Evolutionary conservation across 179 eudicot genomes (phyloP).

Genomic region (Actinidia arguta): DNA sequence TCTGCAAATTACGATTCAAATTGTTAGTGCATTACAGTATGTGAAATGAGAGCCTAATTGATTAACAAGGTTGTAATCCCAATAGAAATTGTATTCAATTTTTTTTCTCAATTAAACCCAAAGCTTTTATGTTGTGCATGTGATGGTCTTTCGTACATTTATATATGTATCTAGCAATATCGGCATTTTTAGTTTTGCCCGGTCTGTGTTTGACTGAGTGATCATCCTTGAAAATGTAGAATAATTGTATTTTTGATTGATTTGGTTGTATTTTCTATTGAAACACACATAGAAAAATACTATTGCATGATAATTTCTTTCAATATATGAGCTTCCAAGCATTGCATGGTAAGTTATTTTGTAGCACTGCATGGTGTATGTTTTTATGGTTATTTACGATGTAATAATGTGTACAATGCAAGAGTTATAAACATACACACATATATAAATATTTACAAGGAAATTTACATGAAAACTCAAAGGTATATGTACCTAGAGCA

Average conservation of each 20-base stretch:
- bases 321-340: no score
- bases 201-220: neutral
- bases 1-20: neutral
- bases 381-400: neutral
- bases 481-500: neutral
- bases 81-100: no score
- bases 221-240: neutral
- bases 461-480: neutral
- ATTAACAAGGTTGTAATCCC: neutral
- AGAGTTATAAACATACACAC: neutral
- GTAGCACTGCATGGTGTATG: no score
- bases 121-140: neutral
- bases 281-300: no score
- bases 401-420: neutral
- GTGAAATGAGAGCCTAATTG: neutral
- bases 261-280: no score
- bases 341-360: no score
- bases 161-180: neutral
- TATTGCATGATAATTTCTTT: no score
- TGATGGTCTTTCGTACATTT: neutral
- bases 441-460: neutral
- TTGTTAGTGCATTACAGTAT: neutral
- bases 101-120: neutral
- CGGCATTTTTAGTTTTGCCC: no score
- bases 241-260: no score